Percentiles rank a stretch among this genome's conserved stretches.
Conservation (phyloP, 2,329 filamentous ascomycete genomes). For the Helminthosporium solani region DNA sequence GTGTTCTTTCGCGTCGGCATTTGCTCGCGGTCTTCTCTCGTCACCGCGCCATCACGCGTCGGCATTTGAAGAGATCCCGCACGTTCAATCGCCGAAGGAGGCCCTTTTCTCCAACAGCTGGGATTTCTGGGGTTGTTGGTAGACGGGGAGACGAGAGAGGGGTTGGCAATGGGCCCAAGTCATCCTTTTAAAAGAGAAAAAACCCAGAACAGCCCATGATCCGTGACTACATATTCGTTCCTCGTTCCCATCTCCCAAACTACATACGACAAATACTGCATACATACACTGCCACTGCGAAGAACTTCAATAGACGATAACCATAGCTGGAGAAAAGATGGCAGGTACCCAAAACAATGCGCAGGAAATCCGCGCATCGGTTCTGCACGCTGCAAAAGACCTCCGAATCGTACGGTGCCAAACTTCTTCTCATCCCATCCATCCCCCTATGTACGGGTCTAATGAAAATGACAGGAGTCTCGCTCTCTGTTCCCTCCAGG, state of each 20-base stretch:
- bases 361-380: slow-evolving; percentile 51
- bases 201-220: too few relatives aligned
- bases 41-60: slow-evolving; percentile 17
- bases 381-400: slow-evolving; percentile 63
- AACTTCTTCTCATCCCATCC: too few relatives aligned
- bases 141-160: too few relatives aligned
- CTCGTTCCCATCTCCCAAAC: too few relatives aligned
- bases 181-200: too few relatives aligned
- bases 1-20: slow-evolving; percentile 9
- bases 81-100: slow-evolving; percentile 33
- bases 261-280: too few relatives aligned
- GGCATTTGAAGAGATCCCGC: slow-evolving; percentile 28
- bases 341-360: slow-evolving; percentile 25
- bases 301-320: too few relatives aligned
- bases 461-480: slow-evolving; percentile 53
- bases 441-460: too few relatives aligned
- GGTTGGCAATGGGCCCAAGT: too few relatives aligned
- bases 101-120: slow-evolving; percentile 26
- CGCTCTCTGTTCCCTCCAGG: slow-evolving; percentile 50
- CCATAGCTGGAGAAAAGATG: slow-evolving; percentile 23
- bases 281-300: too few relatives aligned
- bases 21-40: slow-evolving; percentile 1
- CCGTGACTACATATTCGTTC: too few relatives aligned
- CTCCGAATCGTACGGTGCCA: slow-evolving; percentile 54
- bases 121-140: too few relatives aligned